These are phyloP conservation scores for Pseudogymnoascus sp. DNA, from an alignment of 2,329 filamentous ascomycete species.

Conservation along the genomic window DNA sequence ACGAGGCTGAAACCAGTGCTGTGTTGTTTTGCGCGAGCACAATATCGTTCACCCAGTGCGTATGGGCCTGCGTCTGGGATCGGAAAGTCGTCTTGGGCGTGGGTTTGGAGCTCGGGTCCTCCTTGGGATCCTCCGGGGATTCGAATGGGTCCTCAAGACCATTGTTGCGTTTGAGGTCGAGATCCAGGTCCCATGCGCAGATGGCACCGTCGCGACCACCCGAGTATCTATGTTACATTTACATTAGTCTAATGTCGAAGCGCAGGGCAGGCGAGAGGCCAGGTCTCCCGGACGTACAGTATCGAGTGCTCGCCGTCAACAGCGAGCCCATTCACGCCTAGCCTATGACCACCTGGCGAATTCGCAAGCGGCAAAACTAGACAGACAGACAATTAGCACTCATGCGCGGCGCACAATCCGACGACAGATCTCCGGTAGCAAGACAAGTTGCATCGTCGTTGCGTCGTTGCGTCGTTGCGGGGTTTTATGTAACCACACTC, in stretches of 20 bases:
- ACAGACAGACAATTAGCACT: constrained; percentile 12
- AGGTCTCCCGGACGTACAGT: constrained; percentile 51
- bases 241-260: constrained; percentile 18
- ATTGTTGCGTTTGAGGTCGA: constrained; percentile 44
- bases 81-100: constrained; percentile 49
- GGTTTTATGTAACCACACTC: constrained; percentile 23
- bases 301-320: constrained; percentile 77
- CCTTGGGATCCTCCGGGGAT: constrained; percentile 22
- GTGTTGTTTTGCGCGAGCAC: constrained; percentile 56
- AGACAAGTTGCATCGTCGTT: constrained; percentile 1
- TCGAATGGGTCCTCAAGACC: constrained; percentile 24
- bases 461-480: not conserved
- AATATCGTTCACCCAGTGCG: constrained; percentile 72
- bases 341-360: constrained; percentile 73
- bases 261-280: not conserved
- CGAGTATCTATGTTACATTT: constrained; percentile 62
- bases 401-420: not conserved
- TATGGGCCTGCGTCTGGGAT: constrained; percentile 59
- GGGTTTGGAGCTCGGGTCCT: constrained; percentile 28
- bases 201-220: constrained; percentile 91
- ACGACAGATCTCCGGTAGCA: not conserved
- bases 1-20: constrained; percentile 62
- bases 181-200: constrained; percentile 87
- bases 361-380: constrained; percentile 65
- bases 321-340: constrained; percentile 90